Percentiles rank a stretch among this genome's conserved stretches.
phyloP scores from a whole-genome alignment of 257 asterid species.

The Striga asiatica region DNA sequence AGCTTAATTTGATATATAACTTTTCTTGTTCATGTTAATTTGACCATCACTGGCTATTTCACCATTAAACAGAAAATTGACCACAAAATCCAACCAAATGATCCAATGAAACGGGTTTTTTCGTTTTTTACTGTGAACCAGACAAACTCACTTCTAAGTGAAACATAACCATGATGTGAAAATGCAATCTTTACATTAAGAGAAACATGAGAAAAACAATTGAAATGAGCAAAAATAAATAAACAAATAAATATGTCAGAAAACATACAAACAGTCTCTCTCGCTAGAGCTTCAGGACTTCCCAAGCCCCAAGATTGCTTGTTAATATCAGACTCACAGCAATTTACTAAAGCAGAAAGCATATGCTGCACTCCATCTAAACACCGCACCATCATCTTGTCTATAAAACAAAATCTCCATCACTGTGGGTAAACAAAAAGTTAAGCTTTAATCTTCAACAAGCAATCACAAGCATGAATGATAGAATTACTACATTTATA shows the following conservation, averaged over 20 bases:
- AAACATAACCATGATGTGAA: no score
- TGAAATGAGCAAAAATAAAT: not conserved
- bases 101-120: no score
- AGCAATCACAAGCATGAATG: not conserved
- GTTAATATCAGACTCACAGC: slow-evolving; percentile 38
- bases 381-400: slow-evolving; percentile 47
- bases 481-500: not conserved
- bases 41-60: not conserved
- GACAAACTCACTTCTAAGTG: no score
- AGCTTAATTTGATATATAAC: not conserved
- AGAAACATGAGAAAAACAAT: not conserved
- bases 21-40: not conserved
- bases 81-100: not conserved
- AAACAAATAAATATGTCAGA: not conserved
- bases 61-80: not conserved
- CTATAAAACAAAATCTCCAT: slow-evolving; percentile 25
- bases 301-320: slow-evolving; percentile 39
- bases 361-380: slow-evolving; percentile 36
- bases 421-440: not conserved
- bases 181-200: not conserved
- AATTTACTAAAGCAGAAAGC: slow-evolving; percentile 29
- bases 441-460: not conserved
- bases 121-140: no score
- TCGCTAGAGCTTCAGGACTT: slow-evolving; percentile 45
- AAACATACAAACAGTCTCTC: slow-evolving; percentile 36